Evolutionary conservation across 1,284 basidiomycete species (phyloP).

Genomic region (Ustilago tritici): DNA sequence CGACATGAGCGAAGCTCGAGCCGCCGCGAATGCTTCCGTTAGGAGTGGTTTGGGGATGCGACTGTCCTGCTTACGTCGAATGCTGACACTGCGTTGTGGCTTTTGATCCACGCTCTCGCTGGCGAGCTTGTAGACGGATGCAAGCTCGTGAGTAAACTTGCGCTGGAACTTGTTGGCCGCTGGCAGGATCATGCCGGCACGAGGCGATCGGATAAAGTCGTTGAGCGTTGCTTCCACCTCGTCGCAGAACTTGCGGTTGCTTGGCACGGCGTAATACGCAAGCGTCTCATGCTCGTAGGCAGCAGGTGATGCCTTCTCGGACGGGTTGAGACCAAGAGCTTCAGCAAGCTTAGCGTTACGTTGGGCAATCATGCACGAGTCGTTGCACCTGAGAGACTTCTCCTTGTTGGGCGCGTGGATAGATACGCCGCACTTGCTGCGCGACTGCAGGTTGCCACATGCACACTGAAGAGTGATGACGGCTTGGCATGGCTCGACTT

Average conservation of each 20-base stretch:
- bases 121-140: conserved; percentile 55
- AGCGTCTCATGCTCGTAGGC: conserved; percentile 53
- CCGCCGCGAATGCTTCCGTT: conserved; percentile 54
- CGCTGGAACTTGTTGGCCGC: conserved; percentile 55
- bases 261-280: conserved; percentile 49
- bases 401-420: conserved; percentile 50
- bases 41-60: conserved; percentile 58
- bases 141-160: conserved; percentile 62
- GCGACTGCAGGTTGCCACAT: conserved; percentile 64
- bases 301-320: conserved; percentile 46
- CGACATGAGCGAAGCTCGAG: conserved; percentile 33
- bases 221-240: conserved; percentile 60
- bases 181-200: conserved; percentile 59
- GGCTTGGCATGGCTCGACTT: conserved; percentile 61
- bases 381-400: conserved; percentile 63
- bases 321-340: conserved; percentile 63
- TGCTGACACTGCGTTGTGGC: conserved; percentile 57
- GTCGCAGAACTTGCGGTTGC: conserved; percentile 57
- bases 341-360: conserved; percentile 68
- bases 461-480: conserved; percentile 62
- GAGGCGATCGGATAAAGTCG: conserved; percentile 66
- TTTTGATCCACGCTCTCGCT: conserved; percentile 61
- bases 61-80: conserved; percentile 61
- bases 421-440: conserved; percentile 56
- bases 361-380: conserved; percentile 64